Percentiles rank a stretch among this genome's conserved stretches.
Evolutionary conservation across 768 basidiomycete species (phyloP).

Genomic region (Lactarius tabidus): DNA sequence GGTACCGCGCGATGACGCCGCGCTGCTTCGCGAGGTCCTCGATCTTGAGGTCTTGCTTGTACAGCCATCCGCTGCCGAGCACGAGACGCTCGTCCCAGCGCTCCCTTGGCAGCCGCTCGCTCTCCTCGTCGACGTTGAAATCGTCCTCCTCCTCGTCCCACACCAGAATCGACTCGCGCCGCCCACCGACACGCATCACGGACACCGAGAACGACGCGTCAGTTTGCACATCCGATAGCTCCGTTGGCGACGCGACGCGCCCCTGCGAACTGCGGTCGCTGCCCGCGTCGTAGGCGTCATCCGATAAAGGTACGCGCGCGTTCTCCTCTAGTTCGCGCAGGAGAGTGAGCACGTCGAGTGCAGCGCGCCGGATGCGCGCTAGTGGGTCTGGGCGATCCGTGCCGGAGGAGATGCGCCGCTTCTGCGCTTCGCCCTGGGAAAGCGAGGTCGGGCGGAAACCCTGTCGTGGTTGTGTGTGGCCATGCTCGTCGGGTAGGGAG

Average conservation of each 20-base stretch:
- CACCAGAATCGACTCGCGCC: slow-evolving; percentile 61
- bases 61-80: slow-evolving; percentile 79
- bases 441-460: slow-evolving; percentile 54
- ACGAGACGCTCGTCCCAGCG: slow-evolving; percentile 80
- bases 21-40: slow-evolving; percentile 55
- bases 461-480: slow-evolving; percentile 31
- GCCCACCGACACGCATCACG: slow-evolving; percentile 63
- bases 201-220: slow-evolving; percentile 67
- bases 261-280: slow-evolving; percentile 54
- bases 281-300: slow-evolving; percentile 80
- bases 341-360: slow-evolving; percentile 77
- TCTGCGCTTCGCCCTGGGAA: slow-evolving; percentile 33
- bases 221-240: slow-evolving; percentile 33
- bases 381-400: slow-evolving; percentile 53
- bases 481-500: background rate
- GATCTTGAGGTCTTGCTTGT: slow-evolving; percentile 59
- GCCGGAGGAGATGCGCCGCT: slow-evolving; percentile 34
- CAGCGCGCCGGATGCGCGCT: slow-evolving; percentile 65
- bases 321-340: slow-evolving; percentile 79
- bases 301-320: slow-evolving; percentile 67
- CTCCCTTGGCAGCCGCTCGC: slow-evolving; percentile 50
- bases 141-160: slow-evolving; percentile 70
- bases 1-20: slow-evolving; percentile 52
- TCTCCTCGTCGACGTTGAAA: slow-evolving; percentile 44
- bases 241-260: slow-evolving; percentile 43